Evolutionary conservation across 805 yeast species (phyloP).

Genomic region (Scheffersomyces stipitis): DNA sequence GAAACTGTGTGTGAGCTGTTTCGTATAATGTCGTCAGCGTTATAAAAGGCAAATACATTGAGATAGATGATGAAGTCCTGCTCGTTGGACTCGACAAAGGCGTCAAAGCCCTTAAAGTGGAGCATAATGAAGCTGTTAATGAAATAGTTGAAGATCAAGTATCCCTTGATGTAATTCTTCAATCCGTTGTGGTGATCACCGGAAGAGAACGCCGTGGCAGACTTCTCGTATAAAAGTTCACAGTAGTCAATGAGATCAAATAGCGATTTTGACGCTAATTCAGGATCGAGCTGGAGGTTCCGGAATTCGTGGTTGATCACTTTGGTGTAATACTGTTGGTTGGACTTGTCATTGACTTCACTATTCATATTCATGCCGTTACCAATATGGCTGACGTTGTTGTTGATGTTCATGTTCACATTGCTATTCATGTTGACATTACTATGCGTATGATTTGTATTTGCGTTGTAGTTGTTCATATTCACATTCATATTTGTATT

Average conservation of each 20-base stretch:
- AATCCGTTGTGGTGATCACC: slow-evolving; percentile 14
- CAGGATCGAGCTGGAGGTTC: slow-evolving; percentile 33
- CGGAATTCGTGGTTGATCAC: slow-evolving; percentile 37
- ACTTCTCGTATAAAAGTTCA: slow-evolving; percentile 36
- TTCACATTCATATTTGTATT: too few species aligned
- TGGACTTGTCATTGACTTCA: too few species aligned
- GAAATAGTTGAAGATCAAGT: slow-evolving; percentile 41
- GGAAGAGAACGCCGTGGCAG: slow-evolving; percentile 7
- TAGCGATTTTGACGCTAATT: slow-evolving; percentile 29
- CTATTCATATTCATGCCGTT: too few species aligned
- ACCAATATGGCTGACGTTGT: too few species aligned
- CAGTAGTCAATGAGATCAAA: slow-evolving; percentile 45
- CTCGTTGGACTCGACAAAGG: slow-evolving; percentile 35
- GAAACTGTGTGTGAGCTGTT: slow-evolving; percentile 20
- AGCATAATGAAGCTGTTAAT: slow-evolving; percentile 43
- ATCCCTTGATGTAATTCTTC: slow-evolving; percentile 34
- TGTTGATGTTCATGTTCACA: too few species aligned
- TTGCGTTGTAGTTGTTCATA: too few species aligned
- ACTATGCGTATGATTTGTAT: too few species aligned
- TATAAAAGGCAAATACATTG: slow-evolving; percentile 42
- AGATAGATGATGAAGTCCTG: slow-evolving; percentile 42
- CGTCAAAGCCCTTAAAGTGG: slow-evolving; percentile 42
- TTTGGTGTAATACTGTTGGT: slow-evolving; percentile 19
- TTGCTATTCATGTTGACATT: too few species aligned
- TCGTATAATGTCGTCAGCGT: slow-evolving; percentile 24